Evolutionary conservation across 257 asterid species (phyloP).

Genomic region (Mitragyna speciosa): DNA sequence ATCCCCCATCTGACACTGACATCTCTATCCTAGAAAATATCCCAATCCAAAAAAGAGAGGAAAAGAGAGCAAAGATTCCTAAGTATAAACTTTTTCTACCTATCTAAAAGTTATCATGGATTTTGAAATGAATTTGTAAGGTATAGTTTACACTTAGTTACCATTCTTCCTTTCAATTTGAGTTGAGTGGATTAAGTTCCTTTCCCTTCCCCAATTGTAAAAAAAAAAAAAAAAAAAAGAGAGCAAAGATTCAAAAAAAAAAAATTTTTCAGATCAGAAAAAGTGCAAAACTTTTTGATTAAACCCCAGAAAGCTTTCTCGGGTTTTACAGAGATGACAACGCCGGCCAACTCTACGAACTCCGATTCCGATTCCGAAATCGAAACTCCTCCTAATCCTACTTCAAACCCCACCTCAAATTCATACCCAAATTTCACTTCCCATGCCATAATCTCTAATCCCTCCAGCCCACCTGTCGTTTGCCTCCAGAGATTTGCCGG

Average conservation of each 20-base stretch:
- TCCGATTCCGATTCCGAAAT: constrained; percentile 60
- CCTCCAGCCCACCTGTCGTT: constrained; percentile 60
- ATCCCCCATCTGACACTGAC: not conserved
- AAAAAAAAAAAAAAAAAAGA: too few species aligned
- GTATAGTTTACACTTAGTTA: too few species aligned
- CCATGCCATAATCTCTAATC: constrained; percentile 38
- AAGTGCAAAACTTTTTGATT: not conserved
- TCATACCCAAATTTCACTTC: constrained; percentile 32
- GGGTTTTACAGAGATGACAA: constrained; percentile 57
- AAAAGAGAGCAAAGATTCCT: too few species aligned
- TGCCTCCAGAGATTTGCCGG: constrained; percentile 72
- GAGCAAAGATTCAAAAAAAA: too few species aligned
- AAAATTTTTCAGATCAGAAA: not conserved
- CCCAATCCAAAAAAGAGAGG: too few species aligned
- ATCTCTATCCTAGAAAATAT: not conserved
- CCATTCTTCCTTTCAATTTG: too few species aligned
- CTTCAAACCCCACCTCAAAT: constrained; percentile 7
- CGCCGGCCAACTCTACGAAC: constrained; percentile 44
- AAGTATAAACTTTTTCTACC: too few species aligned
- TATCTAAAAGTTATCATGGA: too few species aligned
- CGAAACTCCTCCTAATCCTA: constrained; percentile 31
- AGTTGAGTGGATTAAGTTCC: too few species aligned
- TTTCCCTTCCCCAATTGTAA: too few species aligned
- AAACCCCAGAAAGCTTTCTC: constrained; percentile 2
- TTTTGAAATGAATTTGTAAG: too few species aligned